Base-by-base conservation (phyloP, 257 asterid species). In the Nicotiana otophora region DNA sequence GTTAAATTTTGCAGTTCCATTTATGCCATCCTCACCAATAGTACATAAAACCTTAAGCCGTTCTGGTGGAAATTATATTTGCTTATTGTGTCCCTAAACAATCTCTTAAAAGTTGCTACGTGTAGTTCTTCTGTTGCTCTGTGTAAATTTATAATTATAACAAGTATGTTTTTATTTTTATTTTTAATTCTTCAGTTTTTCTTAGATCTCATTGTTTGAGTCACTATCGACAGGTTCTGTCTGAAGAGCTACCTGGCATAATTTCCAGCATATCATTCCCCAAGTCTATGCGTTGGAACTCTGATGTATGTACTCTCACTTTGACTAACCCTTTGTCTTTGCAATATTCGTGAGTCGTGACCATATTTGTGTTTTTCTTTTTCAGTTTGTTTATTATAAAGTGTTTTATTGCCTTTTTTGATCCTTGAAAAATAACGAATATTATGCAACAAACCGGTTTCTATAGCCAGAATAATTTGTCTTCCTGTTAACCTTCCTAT, bases 221-320 rank as follows among this genome's bases (percentile, higher is more conserved):
- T 79, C 51, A 60, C 82, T 70, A 83, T 86, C 85, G 57, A 80
- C 93, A 96, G 98, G 99, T 96, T 83, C 86, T 96, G 84, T 89
- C 95, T 28, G 97, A 94, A 83, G 99, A 90, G 80, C 88, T 96
- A 84, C 99, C 98, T 65, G 85, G 84, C 30, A 68, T 86, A 84
- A 91, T 96, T 33, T 88, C 95, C 42, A 94, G 91, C 87, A 85
- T 96, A 84, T 89, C 96, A 85, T 94, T 94, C 85, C 92, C 97
- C 0, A 96, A 96, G 92, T 89, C 98, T n/a, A 96, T 96, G 99
- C 88, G 98, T 75, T 96, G 99, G 99, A 96, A 91, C 87, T 96
- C 98, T 55, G 97, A 96, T 96, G 99, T 96, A 81, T 65, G 88
- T 83, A 81, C 84, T 82, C 87, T 83, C 85, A 77, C 85, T 78